A percentile compares a stretch with the other conserved stretches of the same genome.
Evolutionary conservation across 2,329 filamentous ascomycete species (phyloP).

Genomic region (Fusarium coffeatum): DNA sequence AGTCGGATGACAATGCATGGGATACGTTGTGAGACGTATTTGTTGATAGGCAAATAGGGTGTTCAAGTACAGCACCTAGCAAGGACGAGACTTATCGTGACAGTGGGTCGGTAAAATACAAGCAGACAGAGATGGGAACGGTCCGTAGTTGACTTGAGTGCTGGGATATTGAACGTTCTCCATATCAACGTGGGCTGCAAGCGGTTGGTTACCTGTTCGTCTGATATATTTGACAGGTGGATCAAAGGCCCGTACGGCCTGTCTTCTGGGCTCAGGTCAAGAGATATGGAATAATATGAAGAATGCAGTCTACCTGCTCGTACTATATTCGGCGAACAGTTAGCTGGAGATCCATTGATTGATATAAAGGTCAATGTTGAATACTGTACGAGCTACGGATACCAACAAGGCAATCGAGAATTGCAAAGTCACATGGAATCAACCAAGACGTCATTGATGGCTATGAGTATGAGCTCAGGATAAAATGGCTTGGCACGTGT

Average conservation of each 20-base stretch:
- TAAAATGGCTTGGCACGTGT: neutral
- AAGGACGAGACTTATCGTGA: neutral
- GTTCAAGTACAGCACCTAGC: neutral
- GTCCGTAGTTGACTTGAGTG: neutral
- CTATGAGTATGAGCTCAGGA: neutral
- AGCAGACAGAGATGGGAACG: neutral
- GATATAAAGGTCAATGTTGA: neutral
- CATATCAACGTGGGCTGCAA: neutral
- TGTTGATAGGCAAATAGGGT: neutral
- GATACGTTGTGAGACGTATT: slow-evolving; percentile 1
- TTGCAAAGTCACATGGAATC: neutral
- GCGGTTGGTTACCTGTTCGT: neutral
- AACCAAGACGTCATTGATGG: neutral
- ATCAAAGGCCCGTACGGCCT: neutral
- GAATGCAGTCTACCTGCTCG: neutral
- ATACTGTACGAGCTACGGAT: neutral
- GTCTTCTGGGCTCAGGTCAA: neutral
- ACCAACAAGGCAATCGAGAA: neutral
- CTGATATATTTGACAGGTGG: neutral
- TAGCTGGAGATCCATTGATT: neutral
- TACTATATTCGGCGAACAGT: neutral
- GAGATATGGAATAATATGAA: neutral
- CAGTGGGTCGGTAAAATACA: neutral
- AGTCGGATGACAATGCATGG: slow-evolving; percentile 23
- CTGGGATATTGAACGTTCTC: neutral